Percentiles rank a stretch among this genome's conserved stretches.
These are phyloP conservation scores for Pythium guiyangense DNA, from an alignment of 352 stramenopile genomes.

Conservation along the genomic window DNA sequence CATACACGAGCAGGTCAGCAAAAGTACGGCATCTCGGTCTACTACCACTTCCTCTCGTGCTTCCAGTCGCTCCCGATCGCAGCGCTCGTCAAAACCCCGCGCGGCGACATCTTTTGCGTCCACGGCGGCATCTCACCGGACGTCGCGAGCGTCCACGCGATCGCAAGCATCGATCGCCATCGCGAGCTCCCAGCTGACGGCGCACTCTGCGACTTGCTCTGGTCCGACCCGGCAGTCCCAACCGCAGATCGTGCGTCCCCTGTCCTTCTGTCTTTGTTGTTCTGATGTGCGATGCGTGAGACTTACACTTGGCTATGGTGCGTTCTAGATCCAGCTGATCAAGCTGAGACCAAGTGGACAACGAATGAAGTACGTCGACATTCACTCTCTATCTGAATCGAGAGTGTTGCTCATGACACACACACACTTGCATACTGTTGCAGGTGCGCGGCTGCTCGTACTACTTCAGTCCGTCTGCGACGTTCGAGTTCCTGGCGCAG, in stretches of 20 bases:
- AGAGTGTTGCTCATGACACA: too few relatives aligned
- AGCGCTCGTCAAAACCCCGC: constrained; percentile 39
- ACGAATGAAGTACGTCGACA: constrained; percentile 22
- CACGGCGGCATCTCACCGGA: constrained; percentile 68
- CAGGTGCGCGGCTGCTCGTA: constrained; percentile 79
- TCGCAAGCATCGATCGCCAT: constrained; percentile 55
- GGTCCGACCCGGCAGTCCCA: constrained; percentile 48
- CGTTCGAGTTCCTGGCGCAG: constrained; percentile 60
- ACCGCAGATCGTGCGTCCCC: constrained; percentile 12
- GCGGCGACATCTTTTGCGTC: constrained; percentile 58
- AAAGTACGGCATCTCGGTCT: constrained; percentile 78
- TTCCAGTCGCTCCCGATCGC: constrained; percentile 73
- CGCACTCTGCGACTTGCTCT: constrained; percentile 69
- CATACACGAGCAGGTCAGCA: constrained; percentile 25
- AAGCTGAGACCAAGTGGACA: constrained; percentile 18
- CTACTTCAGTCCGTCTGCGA: constrained; percentile 83
- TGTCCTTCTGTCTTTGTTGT: too few relatives aligned
- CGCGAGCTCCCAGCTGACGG: constrained; percentile 58
- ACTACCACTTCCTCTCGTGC: constrained; percentile 79
- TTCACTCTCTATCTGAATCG: too few relatives aligned
- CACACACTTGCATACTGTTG: too few relatives aligned
- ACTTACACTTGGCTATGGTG: too few relatives aligned
- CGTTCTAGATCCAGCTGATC: background rate
- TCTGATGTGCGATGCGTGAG: too few relatives aligned
- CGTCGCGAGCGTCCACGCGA: constrained; percentile 39